These are phyloP conservation scores for Scleroderma citrinum DNA, from an alignment of 768 basidiomycete genomes.

Conservation along the genomic window DNA sequence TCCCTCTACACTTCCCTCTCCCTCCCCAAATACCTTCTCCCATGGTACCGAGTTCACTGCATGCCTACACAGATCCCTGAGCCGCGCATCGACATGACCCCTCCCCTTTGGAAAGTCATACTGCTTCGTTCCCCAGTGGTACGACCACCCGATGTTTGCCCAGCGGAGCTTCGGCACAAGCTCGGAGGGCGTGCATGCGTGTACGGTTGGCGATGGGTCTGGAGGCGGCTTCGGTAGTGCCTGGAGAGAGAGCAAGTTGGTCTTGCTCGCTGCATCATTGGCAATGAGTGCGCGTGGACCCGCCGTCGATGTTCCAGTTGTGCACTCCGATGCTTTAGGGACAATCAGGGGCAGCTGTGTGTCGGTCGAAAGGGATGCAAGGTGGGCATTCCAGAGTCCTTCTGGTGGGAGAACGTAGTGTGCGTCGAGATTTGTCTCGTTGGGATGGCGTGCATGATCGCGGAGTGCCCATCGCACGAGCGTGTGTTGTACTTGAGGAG, in stretches of 20 bases:
- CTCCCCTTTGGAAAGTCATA: conserved; percentile 81
- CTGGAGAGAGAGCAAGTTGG: conserved; percentile 48
- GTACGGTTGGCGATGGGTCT: conserved; percentile 57
- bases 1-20: conserved; percentile 20
- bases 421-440: conserved; percentile 84
- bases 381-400: conserved; percentile 71
- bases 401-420: conserved; percentile 74
- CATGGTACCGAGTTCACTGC: conserved; percentile 67
- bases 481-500: conserved; percentile 53
- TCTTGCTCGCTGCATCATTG: conserved; percentile 60
- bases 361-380: conserved; percentile 20
- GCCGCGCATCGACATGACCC: conserved; percentile 50
- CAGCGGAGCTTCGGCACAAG: conserved; percentile 80
- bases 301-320: conserved; percentile 11
- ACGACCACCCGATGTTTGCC: conserved; percentile 95
- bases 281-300: conserved; percentile 66
- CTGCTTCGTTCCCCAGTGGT: conserved; percentile 95
- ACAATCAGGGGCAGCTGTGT: conserved; percentile 39
- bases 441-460: conserved; percentile 71
- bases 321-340: conserved; percentile 23
- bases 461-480: conserved; percentile 70
- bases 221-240: conserved; percentile 54
- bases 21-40: conserved; percentile 49
- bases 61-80: conserved; percentile 54
- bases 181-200: conserved; percentile 42